These are phyloP conservation scores for Quercus mongolica DNA, from an alignment of 306 rosid genomes.

Conservation along the genomic window DNA sequence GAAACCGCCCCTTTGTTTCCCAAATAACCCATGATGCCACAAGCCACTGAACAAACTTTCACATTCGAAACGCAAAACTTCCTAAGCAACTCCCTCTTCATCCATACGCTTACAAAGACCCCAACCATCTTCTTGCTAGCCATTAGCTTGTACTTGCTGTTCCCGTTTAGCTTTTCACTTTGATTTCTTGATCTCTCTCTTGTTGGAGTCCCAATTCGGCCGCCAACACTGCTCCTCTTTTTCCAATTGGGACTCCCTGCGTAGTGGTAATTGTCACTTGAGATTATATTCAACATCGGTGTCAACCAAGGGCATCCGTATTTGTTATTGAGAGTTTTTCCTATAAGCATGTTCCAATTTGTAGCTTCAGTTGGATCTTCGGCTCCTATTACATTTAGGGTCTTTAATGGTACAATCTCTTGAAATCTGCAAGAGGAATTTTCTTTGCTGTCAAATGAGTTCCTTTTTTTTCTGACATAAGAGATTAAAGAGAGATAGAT, in stretches of 20 bases:
- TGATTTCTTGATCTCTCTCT: constrained; percentile 16
- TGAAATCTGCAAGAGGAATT: constrained; percentile 55
- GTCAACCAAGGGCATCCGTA: constrained; percentile 54
- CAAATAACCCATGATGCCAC: constrained; percentile 95
- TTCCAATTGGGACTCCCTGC: constrained; percentile 13
- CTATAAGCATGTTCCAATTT: constrained; percentile 80
- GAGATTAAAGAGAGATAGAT: neutral
- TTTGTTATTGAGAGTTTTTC: constrained; percentile 54
- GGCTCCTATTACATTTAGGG: constrained; percentile 74
- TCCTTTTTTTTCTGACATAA: neutral
- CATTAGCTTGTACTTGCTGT: constrained; percentile 46
- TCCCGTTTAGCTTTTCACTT: constrained; percentile 11
- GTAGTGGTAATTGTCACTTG: constrained; percentile 30
- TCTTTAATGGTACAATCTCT: constrained; percentile 86
- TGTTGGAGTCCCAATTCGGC: constrained; percentile 11
- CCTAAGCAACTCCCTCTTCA: constrained; percentile 49
- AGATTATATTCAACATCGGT: constrained; percentile 33
- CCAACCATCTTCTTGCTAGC: constrained; percentile 98
- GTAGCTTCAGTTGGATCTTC: constrained; percentile 73
- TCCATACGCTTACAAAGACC: constrained; percentile 83
- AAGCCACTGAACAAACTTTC: constrained; percentile 81
- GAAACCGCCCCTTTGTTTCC: constrained; percentile 94
- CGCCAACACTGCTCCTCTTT: constrained; percentile 14
- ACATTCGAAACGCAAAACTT: constrained; percentile 64
- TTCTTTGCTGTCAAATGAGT: neutral